phyloP scores from a whole-genome alignment of 1,139 yeast genomes.

The Yamadazyma pseudoaaseri region DNA sequence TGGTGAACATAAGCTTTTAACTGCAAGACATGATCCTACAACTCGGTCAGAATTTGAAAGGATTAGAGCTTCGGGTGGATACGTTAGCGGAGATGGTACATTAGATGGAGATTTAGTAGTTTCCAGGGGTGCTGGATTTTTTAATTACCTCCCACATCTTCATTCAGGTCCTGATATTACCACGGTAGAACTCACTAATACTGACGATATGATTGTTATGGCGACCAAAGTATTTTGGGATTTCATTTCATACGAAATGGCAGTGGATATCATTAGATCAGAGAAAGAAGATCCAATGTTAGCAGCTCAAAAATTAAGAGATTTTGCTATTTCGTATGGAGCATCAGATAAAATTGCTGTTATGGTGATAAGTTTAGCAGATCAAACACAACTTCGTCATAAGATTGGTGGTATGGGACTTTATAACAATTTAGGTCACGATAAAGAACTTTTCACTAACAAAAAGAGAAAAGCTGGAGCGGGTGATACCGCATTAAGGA shows the following conservation, averaged over 20 bases:
- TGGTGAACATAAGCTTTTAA: constrained; percentile 74
- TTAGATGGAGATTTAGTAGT: constrained; percentile 81
- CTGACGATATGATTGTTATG: constrained; percentile 83
- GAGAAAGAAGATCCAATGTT: constrained; percentile 81
- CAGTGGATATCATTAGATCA: constrained; percentile 86
- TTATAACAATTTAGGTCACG: constrained; percentile 42
- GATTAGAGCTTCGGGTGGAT: constrained; percentile 89
- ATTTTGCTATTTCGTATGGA: constrained; percentile 92
- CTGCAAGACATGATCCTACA: constrained; percentile 85
- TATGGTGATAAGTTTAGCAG: constrained; percentile 68
- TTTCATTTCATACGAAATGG: constrained; percentile 74
- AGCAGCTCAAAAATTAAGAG: constrained; percentile 92
- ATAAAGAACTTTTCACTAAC: constrained; percentile 39
- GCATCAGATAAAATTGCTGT: constrained; percentile 82
- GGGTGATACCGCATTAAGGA: constrained; percentile 79
- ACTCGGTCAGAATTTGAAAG: constrained; percentile 78
- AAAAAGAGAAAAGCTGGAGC: constrained; percentile 65
- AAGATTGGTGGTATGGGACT: constrained; percentile 30
- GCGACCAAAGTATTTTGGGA: constrained; percentile 90
- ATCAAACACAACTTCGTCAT: constrained; percentile 29
- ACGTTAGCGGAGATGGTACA: constrained; percentile 80
- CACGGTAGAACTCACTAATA: constrained; percentile 57
- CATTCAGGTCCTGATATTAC: constrained; percentile 84
- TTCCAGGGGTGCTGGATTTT: constrained; percentile 91
- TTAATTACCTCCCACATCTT: constrained; percentile 81